Evolutionary conservation across 2,329 filamentous ascomycete species (phyloP).

Genomic region (Coleophoma crateriformis): DNA sequence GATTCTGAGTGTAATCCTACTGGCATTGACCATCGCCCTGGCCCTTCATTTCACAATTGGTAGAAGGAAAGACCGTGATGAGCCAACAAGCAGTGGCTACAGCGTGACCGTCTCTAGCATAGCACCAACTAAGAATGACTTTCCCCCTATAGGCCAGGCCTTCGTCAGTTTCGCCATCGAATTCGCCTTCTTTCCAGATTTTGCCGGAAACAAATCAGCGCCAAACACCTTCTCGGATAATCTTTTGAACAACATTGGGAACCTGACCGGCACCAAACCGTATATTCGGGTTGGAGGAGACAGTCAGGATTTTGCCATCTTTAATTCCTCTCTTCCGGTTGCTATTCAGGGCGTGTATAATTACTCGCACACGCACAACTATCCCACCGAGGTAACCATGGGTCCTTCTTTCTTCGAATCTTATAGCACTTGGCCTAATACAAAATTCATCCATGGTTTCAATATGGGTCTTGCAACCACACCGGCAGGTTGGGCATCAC

Average conservation of each 20-base stretch:
- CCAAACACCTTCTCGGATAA: slow-evolving; percentile 58
- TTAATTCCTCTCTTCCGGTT: slow-evolving; percentile 43
- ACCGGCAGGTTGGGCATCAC: slow-evolving; percentile 41
- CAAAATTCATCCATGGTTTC: slow-evolving; percentile 56
- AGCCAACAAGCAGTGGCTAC: not conserved
- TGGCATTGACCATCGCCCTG: not conserved
- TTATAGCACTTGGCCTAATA: slow-evolving; percentile 49
- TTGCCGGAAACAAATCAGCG: slow-evolving; percentile 42
- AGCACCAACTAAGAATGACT: not conserved
- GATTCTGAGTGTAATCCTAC: not conserved
- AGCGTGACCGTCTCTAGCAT: not conserved
- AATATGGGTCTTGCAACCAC: slow-evolving; percentile 49
- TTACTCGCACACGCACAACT: slow-evolving; percentile 44
- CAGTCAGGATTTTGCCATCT: slow-evolving; percentile 60
- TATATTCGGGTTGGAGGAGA: slow-evolving; percentile 60
- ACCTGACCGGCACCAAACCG: slow-evolving; percentile 50
- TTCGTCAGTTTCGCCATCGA: slow-evolving; percentile 45
- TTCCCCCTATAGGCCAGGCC: slow-evolving; percentile 19
- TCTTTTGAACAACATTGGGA: slow-evolving; percentile 49
- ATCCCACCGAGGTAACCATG: slow-evolving; percentile 54
- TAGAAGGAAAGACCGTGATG: not conserved
- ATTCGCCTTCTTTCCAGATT: slow-evolving; percentile 43
- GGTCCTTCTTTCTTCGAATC: slow-evolving; percentile 60
- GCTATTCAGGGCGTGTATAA: slow-evolving; percentile 49
- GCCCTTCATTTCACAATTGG: not conserved